phyloP scores from a whole-genome alignment of 305 asterid genomes.

The Solanum hybrid region DNA sequence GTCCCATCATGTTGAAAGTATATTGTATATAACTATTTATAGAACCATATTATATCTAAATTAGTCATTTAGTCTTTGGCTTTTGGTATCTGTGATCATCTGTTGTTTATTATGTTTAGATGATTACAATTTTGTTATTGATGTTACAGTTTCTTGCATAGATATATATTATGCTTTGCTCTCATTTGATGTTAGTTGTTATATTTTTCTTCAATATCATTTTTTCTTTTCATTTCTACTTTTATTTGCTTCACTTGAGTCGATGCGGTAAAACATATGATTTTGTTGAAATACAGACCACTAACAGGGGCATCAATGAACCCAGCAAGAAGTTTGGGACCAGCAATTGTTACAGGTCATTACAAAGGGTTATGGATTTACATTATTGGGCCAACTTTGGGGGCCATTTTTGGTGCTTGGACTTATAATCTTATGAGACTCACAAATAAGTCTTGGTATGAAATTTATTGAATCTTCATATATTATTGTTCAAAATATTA shows the following conservation, averaged over 20 bases:
- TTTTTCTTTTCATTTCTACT: too few species aligned
- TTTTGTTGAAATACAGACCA: conserved; percentile 14
- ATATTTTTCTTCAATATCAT: too few species aligned
- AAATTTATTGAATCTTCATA: neutral
- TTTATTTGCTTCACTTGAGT: neutral
- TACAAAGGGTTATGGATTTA: conserved; percentile 31
- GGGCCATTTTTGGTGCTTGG: conserved; percentile 32
- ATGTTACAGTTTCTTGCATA: neutral
- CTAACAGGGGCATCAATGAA: conserved; percentile 38
- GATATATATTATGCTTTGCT: too few species aligned
- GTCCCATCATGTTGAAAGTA: neutral
- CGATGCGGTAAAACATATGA: neutral
- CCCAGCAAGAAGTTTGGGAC: conserved; percentile 37
- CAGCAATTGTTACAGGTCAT: conserved; percentile 25
- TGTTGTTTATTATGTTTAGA: neutral
- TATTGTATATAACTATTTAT: too few species aligned
- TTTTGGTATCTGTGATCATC: neutral
- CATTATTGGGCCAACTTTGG: conserved; percentile 23
- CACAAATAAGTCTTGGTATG: conserved; percentile 18
- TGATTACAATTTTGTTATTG: too few species aligned
- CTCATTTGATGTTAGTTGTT: too few species aligned
- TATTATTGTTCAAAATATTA: neutral
- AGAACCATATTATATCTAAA: neutral
- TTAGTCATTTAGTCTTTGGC: neutral
- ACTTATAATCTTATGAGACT: conserved; percentile 25